Evolutionary conservation across 257 asterid species (phyloP), one percentile per base, ranked within the genome.

Genomic region (Salvia miltiorrhiza): DNA sequence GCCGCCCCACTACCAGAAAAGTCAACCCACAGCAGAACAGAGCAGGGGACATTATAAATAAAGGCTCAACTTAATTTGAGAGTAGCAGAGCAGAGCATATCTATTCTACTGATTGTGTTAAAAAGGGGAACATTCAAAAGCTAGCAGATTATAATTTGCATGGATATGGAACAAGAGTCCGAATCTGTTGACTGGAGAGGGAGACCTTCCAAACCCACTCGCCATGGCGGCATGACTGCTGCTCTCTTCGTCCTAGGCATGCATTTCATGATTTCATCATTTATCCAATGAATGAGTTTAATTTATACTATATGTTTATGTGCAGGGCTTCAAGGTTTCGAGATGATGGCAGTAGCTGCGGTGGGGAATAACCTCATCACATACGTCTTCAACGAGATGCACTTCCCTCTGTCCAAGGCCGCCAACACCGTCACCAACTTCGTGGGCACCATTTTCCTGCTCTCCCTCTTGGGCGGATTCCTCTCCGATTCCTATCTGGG

Each of bases 391-490:
- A 86, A 83, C 32, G 93, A 86, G 66, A 86, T 89, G 94, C 92
- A 89, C 69, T 89, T 85, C 68, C 80, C 94, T 7, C 54, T 89
- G 74, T 77, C 96, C 0, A 83, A 86, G 58, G 79, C 96, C 0
- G 96, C 90, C 14, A 89, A 89, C 78, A 82, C 90, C 9, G 96
- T 89, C 13, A 89, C 96, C n/a, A 89, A 86, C 81, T 89, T 89
- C 74, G 77, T 88, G 0, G 96, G 96, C 21, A 88, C 93, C 59
- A 79, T 86, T 14, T 88, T 88, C 62, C 86, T 88, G 43, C 81
- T 86, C 43, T 87, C 96, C 68, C 88, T 86, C 63, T 21, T 88
- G 2, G 96, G 96, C 24, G 96, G 96, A 5, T 88, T 83, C 80
- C 88, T 88, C 66, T 86, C 96, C 6, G 96, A 88, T 72, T 88